Percentiles rank a stretch among this genome's conserved stretches.
Evolutionary conservation across 768 basidiomycete species (phyloP).

Genomic region (Calocera cornea): DNA sequence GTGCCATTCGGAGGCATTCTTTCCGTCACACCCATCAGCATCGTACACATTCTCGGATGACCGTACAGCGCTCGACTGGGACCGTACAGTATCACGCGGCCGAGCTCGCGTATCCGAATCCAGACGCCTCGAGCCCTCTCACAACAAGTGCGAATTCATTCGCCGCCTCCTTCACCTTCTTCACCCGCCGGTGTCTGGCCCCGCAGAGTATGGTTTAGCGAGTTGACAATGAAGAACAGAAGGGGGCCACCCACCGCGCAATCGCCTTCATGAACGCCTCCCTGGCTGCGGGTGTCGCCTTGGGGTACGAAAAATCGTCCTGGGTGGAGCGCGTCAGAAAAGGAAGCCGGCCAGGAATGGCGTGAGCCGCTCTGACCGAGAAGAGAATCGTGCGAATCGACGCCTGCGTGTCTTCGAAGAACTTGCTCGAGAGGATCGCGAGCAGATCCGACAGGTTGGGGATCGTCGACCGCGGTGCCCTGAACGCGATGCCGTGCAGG

Average conservation of each 20-base stretch:
- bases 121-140: conserved; percentile 69
- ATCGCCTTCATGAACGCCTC: conserved; percentile 63
- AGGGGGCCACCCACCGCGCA: conserved; percentile 36
- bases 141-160: conserved; percentile 79
- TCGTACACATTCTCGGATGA: too few relatives aligned
- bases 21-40: too few relatives aligned
- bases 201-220: background rate
- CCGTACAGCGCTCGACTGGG: too few relatives aligned
- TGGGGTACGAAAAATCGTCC: conserved; percentile 61
- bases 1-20: background rate
- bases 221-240: background rate
- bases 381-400: conserved; percentile 69
- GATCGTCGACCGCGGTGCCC: conserved; percentile 69
- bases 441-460: conserved; percentile 77
- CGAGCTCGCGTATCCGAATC: conserved; percentile 64
- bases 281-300: conserved; percentile 62
- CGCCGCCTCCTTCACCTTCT: conserved; percentile 65
- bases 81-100: background rate
- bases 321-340: background rate
- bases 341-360: background rate
- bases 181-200: conserved; percentile 52
- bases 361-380: conserved; percentile 30
- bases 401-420: conserved; percentile 38
- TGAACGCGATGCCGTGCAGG: conserved; percentile 66
- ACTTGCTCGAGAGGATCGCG: conserved; percentile 46